A percentile compares a stretch with the other conserved stretches of the same genome.
These are phyloP conservation scores for Nephelium lappaceum DNA, from an alignment of 345 rosid species.

Conservation along the genomic window DNA sequence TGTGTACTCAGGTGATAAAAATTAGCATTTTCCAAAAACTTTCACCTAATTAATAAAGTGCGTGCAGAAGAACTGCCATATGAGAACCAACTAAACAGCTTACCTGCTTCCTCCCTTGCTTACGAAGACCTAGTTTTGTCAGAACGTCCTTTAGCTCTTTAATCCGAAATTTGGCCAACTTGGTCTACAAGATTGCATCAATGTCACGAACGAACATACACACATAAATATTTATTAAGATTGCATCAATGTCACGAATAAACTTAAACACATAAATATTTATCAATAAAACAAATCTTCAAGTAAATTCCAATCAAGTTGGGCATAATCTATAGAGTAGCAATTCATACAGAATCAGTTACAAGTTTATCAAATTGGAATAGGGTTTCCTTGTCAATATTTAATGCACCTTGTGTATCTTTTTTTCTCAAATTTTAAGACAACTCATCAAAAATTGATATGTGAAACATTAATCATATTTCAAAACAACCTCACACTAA, in stretches of 20 bases:
- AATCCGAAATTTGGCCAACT: slow-evolving; percentile 39
- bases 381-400: neutral
- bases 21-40: neutral
- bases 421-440: neutral
- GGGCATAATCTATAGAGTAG: too few species aligned
- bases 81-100: neutral
- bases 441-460: neutral
- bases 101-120: slow-evolving; percentile 51
- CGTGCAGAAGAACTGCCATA: neutral
- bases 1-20: neutral
- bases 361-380: neutral
- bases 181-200: slow-evolving; percentile 26
- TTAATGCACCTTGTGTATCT: neutral
- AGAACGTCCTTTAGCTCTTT: slow-evolving; percentile 50
- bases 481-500: neutral
- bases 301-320: neutral
- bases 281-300: neutral
- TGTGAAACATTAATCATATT: neutral
- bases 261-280: neutral
- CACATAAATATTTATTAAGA: neutral
- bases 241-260: neutral
- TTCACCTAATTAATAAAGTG: neutral
- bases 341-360: neutral
- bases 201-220: neutral
- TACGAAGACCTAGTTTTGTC: slow-evolving; percentile 35